A percentile compares a stretch with the other conserved stretches of the same genome.
These are phyloP conservation scores for Helicocarpus griseus DNA, from an alignment of 2,329 filamentous ascomycete genomes.

Conservation along the genomic window DNA sequence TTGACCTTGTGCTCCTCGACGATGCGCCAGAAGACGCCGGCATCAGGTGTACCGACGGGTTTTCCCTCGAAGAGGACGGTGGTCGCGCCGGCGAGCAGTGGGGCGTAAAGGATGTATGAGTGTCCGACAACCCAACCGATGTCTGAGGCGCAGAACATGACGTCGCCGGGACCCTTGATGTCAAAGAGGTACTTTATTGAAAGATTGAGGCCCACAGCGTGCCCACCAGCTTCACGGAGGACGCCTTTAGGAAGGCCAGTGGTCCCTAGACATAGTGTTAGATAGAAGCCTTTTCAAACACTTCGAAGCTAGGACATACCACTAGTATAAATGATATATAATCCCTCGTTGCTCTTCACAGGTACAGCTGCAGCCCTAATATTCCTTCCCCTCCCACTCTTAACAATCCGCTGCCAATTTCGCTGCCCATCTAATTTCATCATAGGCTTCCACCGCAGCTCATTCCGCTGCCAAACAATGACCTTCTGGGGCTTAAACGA, in stretches of 20 bases:
- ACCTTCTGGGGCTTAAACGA: conserved; percentile 61
- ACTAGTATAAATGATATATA: conserved; percentile 90
- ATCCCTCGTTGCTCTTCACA: conserved; percentile 62
- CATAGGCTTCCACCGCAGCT: conserved; percentile 64
- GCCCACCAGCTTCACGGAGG: conserved; percentile 70
- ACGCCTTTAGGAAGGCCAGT: conserved; percentile 79
- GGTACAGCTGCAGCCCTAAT: conserved; percentile 66
- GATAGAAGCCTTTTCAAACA: not conserved
- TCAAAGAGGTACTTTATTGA: conserved; percentile 77
- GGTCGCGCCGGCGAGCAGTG: conserved; percentile 72
- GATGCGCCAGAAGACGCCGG: conserved; percentile 80
- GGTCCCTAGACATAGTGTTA: conserved; percentile 43
- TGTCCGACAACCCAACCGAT: conserved; percentile 89
- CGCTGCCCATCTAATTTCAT: conserved; percentile 58
- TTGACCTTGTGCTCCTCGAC: conserved; percentile 79
- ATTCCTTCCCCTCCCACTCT: conserved; percentile 57
- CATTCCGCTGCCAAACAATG: conserved; percentile 75
- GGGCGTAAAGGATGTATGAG: conserved; percentile 82
- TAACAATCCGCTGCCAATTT: conserved; percentile 69
- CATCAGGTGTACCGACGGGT: conserved; percentile 78
- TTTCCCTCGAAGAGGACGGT: conserved; percentile 93
- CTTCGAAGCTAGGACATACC: conserved; percentile 26
- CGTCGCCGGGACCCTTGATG: conserved; percentile 73
- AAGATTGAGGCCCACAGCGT: conserved; percentile 74
- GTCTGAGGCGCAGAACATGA: conserved; percentile 71